These are phyloP conservation scores for Calonectria pauciramosa DNA, from an alignment of 2,329 filamentous ascomycete genomes.

Conservation along the genomic window DNA sequence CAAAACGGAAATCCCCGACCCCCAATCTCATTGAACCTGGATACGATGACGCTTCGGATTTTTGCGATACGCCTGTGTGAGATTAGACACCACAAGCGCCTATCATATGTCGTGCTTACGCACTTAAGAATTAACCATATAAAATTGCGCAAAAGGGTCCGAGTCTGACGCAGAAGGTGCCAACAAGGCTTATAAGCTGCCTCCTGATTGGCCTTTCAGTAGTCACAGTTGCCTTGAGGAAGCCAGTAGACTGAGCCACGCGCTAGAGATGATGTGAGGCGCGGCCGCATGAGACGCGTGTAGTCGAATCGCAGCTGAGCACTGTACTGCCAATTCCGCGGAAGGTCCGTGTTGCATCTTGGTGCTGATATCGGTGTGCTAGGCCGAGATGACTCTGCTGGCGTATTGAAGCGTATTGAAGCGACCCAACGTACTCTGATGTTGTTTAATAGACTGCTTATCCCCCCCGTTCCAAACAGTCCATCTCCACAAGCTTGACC, in stretches of 20 bases:
- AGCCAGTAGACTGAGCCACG: not conserved
- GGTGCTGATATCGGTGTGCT: not conserved
- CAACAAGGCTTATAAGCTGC: not conserved
- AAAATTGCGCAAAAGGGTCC: not conserved
- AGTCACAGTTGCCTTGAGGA: not conserved
- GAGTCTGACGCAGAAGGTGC: not conserved
- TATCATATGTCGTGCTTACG: not conserved
- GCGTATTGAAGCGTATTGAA: not conserved
- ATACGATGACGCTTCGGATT: not conserved
- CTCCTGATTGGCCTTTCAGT: not conserved
- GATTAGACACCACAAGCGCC: not conserved
- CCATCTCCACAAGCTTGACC: not conserved
- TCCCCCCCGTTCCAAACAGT: no score
- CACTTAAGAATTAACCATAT: not conserved
- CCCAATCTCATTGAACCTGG: no score
- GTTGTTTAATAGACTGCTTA: not conserved
- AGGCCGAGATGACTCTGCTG: not conserved
- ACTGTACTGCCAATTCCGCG: not conserved
- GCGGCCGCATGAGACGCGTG: constrained; percentile 9
- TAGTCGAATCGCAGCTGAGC: constrained; percentile 4
- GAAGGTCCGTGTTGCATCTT: not conserved
- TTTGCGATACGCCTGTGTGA: not conserved
- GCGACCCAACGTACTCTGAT: no score
- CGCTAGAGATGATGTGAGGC: constrained; percentile 16
- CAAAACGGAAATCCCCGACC: not conserved